phyloP scores from a whole-genome alignment of 192 early-diverging fungal species.

The Coemansia sp. region DNA sequence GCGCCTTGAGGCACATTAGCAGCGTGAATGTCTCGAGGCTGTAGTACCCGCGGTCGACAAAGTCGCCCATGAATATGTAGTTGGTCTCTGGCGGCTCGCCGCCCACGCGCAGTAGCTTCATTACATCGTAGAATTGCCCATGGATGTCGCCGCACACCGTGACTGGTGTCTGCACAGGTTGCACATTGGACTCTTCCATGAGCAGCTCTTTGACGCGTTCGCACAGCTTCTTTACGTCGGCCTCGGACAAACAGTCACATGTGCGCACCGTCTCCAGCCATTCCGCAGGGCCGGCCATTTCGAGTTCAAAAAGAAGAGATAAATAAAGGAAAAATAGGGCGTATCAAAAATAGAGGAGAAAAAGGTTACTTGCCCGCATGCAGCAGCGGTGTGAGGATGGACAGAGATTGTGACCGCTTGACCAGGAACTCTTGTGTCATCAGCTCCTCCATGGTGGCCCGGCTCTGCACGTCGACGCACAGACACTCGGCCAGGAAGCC shows the following conservation, averaged over 20 bases:
- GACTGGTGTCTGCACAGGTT: slow-evolving; percentile 91
- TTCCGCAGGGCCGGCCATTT: slow-evolving; percentile 80
- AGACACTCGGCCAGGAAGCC: slow-evolving; percentile 85
- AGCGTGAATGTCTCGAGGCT: slow-evolving; percentile 97
- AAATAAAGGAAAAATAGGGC: slow-evolving; percentile 1
- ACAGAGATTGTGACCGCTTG: slow-evolving; percentile 41
- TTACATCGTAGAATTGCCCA: slow-evolving; percentile 96
- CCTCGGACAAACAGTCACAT: slow-evolving; percentile 92
- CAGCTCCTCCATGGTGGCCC: slow-evolving; percentile 76
- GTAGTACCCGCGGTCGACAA: slow-evolving; percentile 95
- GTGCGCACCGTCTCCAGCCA: slow-evolving; percentile 91
- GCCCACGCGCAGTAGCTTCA: slow-evolving; percentile 90
- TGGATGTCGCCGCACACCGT: slow-evolving; percentile 97
- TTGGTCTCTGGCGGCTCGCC: slow-evolving; percentile 96
- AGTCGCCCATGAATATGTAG: slow-evolving; percentile 97
- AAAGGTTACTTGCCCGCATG: slow-evolving; percentile 15
- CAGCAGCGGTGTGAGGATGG: slow-evolving; percentile 36
- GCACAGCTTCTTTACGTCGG: slow-evolving; percentile 96
- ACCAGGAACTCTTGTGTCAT: slow-evolving; percentile 67
- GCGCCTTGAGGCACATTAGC: slow-evolving; percentile 87
- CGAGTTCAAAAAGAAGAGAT: neutral
- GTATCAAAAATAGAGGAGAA: neutral
- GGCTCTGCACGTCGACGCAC: slow-evolving; percentile 82
- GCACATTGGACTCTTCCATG: slow-evolving; percentile 99
- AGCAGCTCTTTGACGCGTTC: slow-evolving; percentile 97